Base-by-base conservation (phyloP, 352 stramenopile species). In the Paralagenidium karlingii region DNA sequence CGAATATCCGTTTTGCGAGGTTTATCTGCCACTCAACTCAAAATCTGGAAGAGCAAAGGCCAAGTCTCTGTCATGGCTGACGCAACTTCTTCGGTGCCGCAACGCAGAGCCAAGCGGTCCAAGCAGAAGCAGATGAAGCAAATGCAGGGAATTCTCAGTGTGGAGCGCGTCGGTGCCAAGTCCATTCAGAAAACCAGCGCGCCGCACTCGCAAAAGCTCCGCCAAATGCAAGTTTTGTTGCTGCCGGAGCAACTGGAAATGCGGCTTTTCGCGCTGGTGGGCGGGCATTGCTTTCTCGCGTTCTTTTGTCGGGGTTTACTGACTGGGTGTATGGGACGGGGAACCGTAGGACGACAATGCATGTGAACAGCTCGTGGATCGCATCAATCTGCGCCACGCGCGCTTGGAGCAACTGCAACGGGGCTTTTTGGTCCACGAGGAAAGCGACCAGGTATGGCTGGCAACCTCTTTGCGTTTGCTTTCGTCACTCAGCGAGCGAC, bases 371-470 rank as follows among this genome's bases (percentile, higher is more conserved):
- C 48, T 78, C 5, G 51, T 85, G 19, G 74, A 70, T 2, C 70
- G 70, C 33, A 47, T 85, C 2, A 58, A 82, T 40, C 42, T 88
- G 19, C 55, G 57, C 5, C 52, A 48, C 15, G 70, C 74, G 34
- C 74, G 79, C 46, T 56, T 88, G 20, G 74, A 88, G 51, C 70
- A 88, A 44, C 51, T 79, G 5, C 60, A 63, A 1, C 66, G 85
- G 38, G 74, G 70, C 1, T 84, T 88, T 24, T 42, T 85, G 41
- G 82, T 88, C 51, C 59, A 88, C 37, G 68, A 80, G 31, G 55
- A 11, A 49, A 42, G 51, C 10, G 45, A 27, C 24, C 81, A 83
- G 67, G 69, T 76, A 30, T 19, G 43, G 9, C 24, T n/a, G n/a
- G n/a, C n/a, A n/a, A 49, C 24, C 21, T 8, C 26, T 38, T 2